Evolutionary conservation across 768 basidiomycete genomes (phyloP).

Genomic region (Chalciporus piperatus): DNA sequence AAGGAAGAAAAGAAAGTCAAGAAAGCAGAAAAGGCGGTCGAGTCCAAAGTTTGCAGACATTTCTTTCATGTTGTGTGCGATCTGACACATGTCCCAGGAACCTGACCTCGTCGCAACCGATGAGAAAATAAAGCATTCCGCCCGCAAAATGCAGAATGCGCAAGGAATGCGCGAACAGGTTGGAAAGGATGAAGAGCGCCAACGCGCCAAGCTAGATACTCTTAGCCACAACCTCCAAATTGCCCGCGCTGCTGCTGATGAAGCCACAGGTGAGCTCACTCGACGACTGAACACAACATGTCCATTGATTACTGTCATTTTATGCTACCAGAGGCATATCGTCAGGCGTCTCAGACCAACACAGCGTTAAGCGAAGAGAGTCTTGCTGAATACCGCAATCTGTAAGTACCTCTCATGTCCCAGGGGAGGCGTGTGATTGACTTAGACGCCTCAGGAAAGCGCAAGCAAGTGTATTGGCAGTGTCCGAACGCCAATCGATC

Average conservation of each 20-base stretch:
- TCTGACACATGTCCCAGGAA: constrained; percentile 46
- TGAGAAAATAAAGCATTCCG: constrained; percentile 83
- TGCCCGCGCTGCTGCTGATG: constrained; percentile 67
- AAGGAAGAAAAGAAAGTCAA: constrained; percentile 88
- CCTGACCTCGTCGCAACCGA: constrained; percentile 83
- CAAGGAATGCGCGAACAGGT: constrained; percentile 61
- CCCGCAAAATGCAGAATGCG: constrained; percentile 75
- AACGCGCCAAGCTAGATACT: constrained; percentile 50
- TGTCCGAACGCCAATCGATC: constrained; percentile 83
- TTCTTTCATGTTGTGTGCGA: neutral
- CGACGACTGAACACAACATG: neutral
- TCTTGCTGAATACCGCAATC: constrained; percentile 69
- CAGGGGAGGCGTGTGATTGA: constrained; percentile 4
- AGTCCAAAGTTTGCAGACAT: constrained; percentile 62
- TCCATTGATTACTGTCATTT: constrained; percentile 4
- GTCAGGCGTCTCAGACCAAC: constrained; percentile 69
- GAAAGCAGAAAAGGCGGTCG: constrained; percentile 85
- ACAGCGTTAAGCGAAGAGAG: constrained; percentile 79
- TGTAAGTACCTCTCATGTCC: constrained; percentile 12
- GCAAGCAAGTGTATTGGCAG: constrained; percentile 71
- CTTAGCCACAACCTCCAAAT: constrained; percentile 64
- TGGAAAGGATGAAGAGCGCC: constrained; percentile 51
- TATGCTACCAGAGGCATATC: constrained; percentile 60
- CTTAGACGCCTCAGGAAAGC: constrained; percentile 57
- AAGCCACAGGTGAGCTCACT: constrained; percentile 64